These are phyloP conservation scores for Plasmodium knowlesi DNA, from an alignment of 169 alveolate genomes.

Conservation along the genomic window DNA sequence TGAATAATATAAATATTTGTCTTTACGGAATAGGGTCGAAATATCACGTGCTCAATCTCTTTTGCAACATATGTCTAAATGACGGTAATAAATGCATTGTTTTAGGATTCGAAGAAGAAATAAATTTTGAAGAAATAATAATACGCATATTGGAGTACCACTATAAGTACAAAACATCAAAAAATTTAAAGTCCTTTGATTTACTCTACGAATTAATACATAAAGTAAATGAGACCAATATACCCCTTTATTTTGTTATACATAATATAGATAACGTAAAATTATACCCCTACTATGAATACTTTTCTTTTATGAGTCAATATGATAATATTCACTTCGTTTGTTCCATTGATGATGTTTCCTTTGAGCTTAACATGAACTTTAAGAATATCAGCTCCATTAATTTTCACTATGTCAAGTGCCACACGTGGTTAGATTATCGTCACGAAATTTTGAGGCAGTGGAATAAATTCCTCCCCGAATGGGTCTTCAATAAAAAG, in stretches of 20 bases:
- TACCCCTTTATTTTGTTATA: conserved; percentile 58
- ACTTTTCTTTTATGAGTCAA: conserved; percentile 56
- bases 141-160: conserved; percentile 55
- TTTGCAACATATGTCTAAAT: conserved; percentile 49
- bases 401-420: conserved; percentile 41
- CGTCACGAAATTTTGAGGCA: conserved; percentile 65
- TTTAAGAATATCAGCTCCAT: conserved; percentile 47
- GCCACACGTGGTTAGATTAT: conserved; percentile 70
- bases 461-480: conserved; percentile 65
- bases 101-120: conserved; percentile 55
- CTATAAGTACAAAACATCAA: conserved; percentile 37
- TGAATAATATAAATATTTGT: conserved; percentile 64
- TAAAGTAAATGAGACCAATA: conserved; percentile 37
- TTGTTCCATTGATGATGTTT: conserved; percentile 64
- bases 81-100: conserved; percentile 65
- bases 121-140: conserved; percentile 61
- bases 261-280: conserved; percentile 53
- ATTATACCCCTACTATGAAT: conserved; percentile 67
- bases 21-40: conserved; percentile 63
- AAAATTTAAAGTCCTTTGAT: conserved; percentile 61
- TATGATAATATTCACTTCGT: conserved; percentile 44
- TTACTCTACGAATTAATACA: conserved; percentile 47
- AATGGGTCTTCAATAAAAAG: conserved; percentile 67
- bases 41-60: conserved; percentile 58
- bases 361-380: conserved; percentile 57